Percentiles rank a stretch among this genome's conserved stretches.
phyloP scores from a whole-genome alignment of 192 early-diverging fungal genomes.

The Thoreauomyces humboldtii region DNA sequence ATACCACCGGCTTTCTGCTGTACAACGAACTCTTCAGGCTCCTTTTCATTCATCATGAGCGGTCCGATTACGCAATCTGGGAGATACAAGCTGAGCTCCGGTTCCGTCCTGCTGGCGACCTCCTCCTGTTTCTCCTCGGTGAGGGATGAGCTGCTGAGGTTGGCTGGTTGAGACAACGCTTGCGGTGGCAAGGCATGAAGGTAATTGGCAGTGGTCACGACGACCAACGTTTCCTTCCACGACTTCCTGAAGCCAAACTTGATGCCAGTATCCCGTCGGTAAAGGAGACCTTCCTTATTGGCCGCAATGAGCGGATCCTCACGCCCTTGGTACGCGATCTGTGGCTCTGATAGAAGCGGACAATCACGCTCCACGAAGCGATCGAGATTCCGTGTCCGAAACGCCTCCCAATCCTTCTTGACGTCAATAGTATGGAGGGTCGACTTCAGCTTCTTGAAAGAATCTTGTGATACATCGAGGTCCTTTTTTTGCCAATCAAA shows the following conservation, averaged over 20 bases:
- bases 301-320: slow-evolving; percentile 20
- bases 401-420: slow-evolving; percentile 40
- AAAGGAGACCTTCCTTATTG: slow-evolving; percentile 35
- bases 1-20: slow-evolving; percentile 36
- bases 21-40: slow-evolving; percentile 47
- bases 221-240: slow-evolving; percentile 38
- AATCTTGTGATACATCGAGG: slow-evolving; percentile 16
- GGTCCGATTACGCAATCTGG: slow-evolving; percentile 42
- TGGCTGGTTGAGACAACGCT: neutral
- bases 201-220: slow-evolving; percentile 43
- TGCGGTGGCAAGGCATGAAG: slow-evolving; percentile 38
- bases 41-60: slow-evolving; percentile 46
- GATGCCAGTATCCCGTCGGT: slow-evolving; percentile 31
- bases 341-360: slow-evolving; percentile 2
- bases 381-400: slow-evolving; percentile 22
- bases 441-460: slow-evolving; percentile 24
- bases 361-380: slow-evolving; percentile 15
- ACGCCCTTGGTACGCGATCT: slow-evolving; percentile 24
- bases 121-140: neutral
- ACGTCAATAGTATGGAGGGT: slow-evolving; percentile 36
- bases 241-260: slow-evolving; percentile 32
- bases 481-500: slow-evolving; percentile 36
- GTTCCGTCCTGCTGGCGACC: slow-evolving; percentile 9
- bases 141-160: neutral
- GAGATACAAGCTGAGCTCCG: slow-evolving; percentile 43